These are phyloP conservation scores for Nemania diffusa DNA, from an alignment of 2,329 filamentous ascomycete genomes.

Conservation along the genomic window DNA sequence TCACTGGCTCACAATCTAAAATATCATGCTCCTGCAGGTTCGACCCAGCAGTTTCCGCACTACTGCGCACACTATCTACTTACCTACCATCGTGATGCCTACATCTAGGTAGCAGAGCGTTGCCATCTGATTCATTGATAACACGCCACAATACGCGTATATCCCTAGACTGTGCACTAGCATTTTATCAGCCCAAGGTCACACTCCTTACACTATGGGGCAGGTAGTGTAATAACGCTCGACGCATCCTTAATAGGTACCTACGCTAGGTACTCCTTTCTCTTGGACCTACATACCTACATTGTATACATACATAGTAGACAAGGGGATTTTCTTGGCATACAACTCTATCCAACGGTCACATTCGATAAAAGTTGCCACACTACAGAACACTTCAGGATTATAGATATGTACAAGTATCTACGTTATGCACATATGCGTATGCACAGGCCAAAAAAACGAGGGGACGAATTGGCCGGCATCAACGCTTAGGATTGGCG, in stretches of 20 bases:
- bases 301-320: not conserved
- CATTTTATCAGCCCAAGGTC: not conserved
- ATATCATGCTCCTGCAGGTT: slow-evolving; percentile 26
- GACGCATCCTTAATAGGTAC: not conserved
- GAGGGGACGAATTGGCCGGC: slow-evolving; percentile 1
- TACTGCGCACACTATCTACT: too few species aligned
- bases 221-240: not conserved
- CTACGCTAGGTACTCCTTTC: too few species aligned
- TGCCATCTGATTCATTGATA: slow-evolving; percentile 13
- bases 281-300: not conserved
- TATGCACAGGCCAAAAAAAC: not conserved
- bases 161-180: not conserved
- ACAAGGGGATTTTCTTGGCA: not conserved
- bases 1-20: slow-evolving; percentile 22
- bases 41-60: slow-evolving; percentile 15
- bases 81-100: slow-evolving; percentile 10
- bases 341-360: slow-evolving; percentile 11
- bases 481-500: slow-evolving; percentile 20
- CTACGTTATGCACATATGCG: not conserved
- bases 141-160: not conserved
- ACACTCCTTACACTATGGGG: not conserved
- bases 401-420: too few species aligned
- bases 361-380: slow-evolving; percentile 2
- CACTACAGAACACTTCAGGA: too few species aligned
- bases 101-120: not conserved